Conservation (phyloP, 2,329 filamentous ascomycete genomes). For the Aspergillus felis region DNA sequence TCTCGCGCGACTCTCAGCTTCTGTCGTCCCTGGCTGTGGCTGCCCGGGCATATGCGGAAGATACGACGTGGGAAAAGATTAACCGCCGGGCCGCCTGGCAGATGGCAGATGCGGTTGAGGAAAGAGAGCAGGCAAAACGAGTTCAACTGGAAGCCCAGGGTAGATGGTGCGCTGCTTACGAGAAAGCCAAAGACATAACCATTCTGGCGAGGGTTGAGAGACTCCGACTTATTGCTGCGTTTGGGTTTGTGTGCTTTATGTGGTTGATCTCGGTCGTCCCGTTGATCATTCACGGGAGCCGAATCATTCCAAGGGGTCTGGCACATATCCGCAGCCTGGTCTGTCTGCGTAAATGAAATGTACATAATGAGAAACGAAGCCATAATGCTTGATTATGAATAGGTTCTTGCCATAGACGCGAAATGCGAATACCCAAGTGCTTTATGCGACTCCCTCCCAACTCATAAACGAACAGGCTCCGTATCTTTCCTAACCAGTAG, state of each 20-base stretch:
- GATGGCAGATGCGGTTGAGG: conserved; percentile 48
- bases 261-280: conserved; percentile 37
- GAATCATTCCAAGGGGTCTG: conserved; percentile 20
- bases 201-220: conserved; percentile 18
- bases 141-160: background rate
- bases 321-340: background rate
- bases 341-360: background rate
- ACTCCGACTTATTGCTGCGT: conserved; percentile 24
- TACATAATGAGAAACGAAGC: background rate
- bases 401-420: background rate
- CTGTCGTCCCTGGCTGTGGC: conserved; percentile 45
- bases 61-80: conserved; percentile 68
- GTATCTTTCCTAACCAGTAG: conserved; percentile 20
- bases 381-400: background rate
- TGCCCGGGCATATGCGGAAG: conserved; percentile 55
- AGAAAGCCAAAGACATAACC: background rate
- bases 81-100: conserved; percentile 66
- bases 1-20: conserved; percentile 46
- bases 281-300: conserved; percentile 33
- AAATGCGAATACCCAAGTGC: background rate
- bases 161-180: background rate
- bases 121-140: background rate
- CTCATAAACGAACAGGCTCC: conserved; percentile 28
- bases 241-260: conserved; percentile 33
- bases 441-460: background rate